A percentile compares a stretch with the other conserved stretches of the same genome.
Evolutionary conservation across 129 eudicot genomes (phyloP).

Genomic region (Daucus carota): DNA sequence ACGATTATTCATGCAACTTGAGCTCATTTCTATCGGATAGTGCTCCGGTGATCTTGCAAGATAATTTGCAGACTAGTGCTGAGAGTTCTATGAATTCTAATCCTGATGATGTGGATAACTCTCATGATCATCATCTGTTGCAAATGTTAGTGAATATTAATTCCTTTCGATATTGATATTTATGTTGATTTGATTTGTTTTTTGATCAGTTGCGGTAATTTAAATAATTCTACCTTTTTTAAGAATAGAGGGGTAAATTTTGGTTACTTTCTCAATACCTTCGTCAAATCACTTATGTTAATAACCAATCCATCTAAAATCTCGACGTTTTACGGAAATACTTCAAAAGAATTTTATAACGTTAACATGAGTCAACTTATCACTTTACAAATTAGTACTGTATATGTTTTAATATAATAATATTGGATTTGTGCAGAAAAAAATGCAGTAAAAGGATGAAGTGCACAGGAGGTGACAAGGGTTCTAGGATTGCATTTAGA

Average conservation of each 20-base stretch:
- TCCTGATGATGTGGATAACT: not conserved
- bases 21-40: not conserved
- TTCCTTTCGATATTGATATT: not conserved
- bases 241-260: not conserved
- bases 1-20: not conserved
- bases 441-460: constrained; percentile 13
- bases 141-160: not conserved
- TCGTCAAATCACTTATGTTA: too few relatives aligned
- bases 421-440: constrained; percentile 8
- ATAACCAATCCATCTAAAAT: too few relatives aligned
- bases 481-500: constrained; percentile 24
- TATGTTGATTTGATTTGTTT: too few relatives aligned
- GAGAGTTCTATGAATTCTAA: constrained; percentile 7
- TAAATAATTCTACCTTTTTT: not conserved
- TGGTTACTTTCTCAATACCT: too few relatives aligned
- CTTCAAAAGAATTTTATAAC: too few relatives aligned
- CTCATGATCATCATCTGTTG: not conserved
- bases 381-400: too few relatives aligned
- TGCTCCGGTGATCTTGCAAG: constrained; percentile 12
- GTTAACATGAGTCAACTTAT: too few relatives aligned
- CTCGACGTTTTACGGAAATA: too few relatives aligned
- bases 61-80: not conserved
- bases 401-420: too few relatives aligned
- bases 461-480: constrained; percentile 14
- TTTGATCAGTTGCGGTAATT: not conserved